These are phyloP conservation scores for Cucurbita moschata DNA, from an alignment of 306 rosid species.

Conservation along the genomic window DNA sequence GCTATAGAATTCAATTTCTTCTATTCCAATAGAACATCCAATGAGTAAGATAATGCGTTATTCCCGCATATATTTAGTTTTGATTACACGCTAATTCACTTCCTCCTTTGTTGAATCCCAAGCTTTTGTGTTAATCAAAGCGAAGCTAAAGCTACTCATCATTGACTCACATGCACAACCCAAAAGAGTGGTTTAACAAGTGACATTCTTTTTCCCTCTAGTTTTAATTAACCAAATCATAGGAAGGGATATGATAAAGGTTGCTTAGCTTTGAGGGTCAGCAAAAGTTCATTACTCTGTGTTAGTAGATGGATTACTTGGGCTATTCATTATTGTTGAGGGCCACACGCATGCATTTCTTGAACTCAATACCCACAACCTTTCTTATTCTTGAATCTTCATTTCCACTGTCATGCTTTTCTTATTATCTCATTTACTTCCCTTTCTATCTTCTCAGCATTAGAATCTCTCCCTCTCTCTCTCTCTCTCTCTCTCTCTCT, in stretches of 20 bases:
- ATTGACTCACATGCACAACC: background rate
- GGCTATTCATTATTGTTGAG: slow-evolving; percentile 19
- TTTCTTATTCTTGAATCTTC: background rate
- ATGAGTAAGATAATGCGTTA: background rate
- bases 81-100: background rate
- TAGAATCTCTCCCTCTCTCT: background rate
- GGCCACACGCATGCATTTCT: slow-evolving; percentile 34
- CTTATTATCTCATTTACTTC: slow-evolving; percentile 1
- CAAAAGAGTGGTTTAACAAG: background rate
- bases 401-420: slow-evolving; percentile 1
- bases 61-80: background rate
- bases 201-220: background rate
- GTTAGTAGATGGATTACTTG: background rate
- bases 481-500: background rate
- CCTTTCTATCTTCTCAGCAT: background rate
- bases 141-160: background rate
- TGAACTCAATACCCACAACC: slow-evolving; percentile 11
- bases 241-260: background rate
- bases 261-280: slow-evolving; percentile 50
- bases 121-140: background rate
- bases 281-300: slow-evolving; percentile 23
- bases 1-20: background rate
- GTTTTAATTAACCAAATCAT: background rate
- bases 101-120: background rate
- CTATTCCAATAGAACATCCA: background rate